A percentile compares a stretch with the other conserved stretches of the same genome.
Evolutionary conservation across 495 filamentous ascomycete species (phyloP).

Genomic region (Penicillium coprophilum): DNA sequence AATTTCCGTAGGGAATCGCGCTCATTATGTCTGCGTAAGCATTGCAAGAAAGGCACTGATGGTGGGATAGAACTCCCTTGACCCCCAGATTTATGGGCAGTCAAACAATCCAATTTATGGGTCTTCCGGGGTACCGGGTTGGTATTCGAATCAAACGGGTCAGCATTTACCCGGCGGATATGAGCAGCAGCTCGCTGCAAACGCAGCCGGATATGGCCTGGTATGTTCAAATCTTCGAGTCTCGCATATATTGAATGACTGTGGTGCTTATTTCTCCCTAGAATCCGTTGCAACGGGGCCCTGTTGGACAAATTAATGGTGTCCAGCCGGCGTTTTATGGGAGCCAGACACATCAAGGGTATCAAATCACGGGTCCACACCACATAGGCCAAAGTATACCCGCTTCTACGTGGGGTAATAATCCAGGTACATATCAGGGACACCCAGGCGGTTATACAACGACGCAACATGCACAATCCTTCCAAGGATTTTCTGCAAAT

Average conservation of each 20-base stretch:
- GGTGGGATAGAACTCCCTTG: constrained; percentile 32
- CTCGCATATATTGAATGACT: neutral
- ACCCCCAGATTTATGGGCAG: constrained; percentile 24
- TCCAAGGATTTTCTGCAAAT: neutral
- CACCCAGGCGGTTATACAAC: neutral
- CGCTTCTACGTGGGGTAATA: neutral
- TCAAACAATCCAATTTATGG: constrained; percentile 16
- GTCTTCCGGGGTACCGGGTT: constrained; percentile 15
- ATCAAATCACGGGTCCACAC: neutral
- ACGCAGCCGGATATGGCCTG: constrained; percentile 9
- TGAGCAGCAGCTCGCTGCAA: constrained; percentile 11
- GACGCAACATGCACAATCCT: neutral
- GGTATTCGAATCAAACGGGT: constrained; percentile 20
- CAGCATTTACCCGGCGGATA: constrained; percentile 12
- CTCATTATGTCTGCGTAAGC: constrained; percentile 26
- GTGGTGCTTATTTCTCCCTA: neutral
- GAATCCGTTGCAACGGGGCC: neutral
- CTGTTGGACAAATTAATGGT: neutral
- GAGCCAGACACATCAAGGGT: constrained; percentile 1
- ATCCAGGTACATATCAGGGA: neutral
- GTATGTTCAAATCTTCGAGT: constrained; percentile 13
- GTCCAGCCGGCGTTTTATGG: neutral
- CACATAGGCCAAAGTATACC: neutral
- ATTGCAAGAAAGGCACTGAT: constrained; percentile 32
- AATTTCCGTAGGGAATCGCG: constrained; percentile 33